Base-by-base conservation (phyloP, 2,329 filamentous ascomycete genomes). In the Fusarium fracticaudum region DNA sequence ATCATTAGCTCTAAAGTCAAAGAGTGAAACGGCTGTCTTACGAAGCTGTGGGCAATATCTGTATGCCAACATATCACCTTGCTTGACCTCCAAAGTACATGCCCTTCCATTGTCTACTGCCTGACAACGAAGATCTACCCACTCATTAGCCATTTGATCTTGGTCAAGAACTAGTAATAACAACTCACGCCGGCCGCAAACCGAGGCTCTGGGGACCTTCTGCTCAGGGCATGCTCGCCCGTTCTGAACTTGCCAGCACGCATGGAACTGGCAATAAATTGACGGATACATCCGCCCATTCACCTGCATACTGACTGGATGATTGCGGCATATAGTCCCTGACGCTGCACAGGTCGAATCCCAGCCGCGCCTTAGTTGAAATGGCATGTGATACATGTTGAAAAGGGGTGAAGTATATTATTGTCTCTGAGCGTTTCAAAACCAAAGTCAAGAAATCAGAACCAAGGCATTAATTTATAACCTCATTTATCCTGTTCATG, bases 21-120 rank as follows among this genome's bases (percentile, higher is more conserved):
- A 20, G 22, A 13, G 10, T 14, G 3, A 13, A 24, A 17, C 15
- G 65, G 15, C 17, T 37, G 26, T 20, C 76, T 63, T 57, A 77
- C 79, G 79, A n/a, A 79, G 64, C 35, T 79, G 69, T 13, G 68
- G 40, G 51, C 79, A 80, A 48, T 76, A 80, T n/a, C 33, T 70
- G 40, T 72, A 70, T 10, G 60, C 24, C 8, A 38, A 60, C 20
- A 63, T 51, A 31, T 67, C 64, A 8, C 66, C 77, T 41, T 76
- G 66, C 45, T 72, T 80, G 41, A 77, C 72, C 8, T 75, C 72
- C 29, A 77, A 47, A 15, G 29, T 44, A 50, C 78, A 80, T 29
- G 69, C 68, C 29, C 57, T 68, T 4, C 78, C 78, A n/a, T 73
- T 65, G 5, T 78, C 75, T 45, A 78, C 57, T 13, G 74, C 78